Evolutionary conservation across 495 filamentous ascomycete species (phyloP), one percentile per base, ranked within the genome.

Genomic region (Penicillium maclennaniae): DNA sequence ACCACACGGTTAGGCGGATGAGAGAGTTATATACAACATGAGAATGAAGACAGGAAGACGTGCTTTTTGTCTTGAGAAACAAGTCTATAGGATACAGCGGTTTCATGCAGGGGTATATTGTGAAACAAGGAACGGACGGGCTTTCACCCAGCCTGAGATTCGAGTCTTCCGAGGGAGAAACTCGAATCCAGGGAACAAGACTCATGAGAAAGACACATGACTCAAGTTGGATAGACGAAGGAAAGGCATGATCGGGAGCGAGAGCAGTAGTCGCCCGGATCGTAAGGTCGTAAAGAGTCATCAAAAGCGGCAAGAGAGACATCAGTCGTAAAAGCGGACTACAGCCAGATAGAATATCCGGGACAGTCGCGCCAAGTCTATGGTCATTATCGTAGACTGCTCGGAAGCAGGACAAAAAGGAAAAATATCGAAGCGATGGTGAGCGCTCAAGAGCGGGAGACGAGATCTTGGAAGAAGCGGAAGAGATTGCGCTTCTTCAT

Each of bases 391-490:
- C 55, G 51, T 64, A 55, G 52, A 54, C 53, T 53, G 60, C 60
- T 55, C 34, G 43, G 20, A 46, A 50, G 37, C 17, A 60, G 47
- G 37, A 38, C 4, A n/a, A 44, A 40, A 52, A 26, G 39, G 34
- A 41, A 44, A 47, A 17, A 25, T 31, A 25, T 20, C 46, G 39
- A 56, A 53, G 47, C 48, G 44, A 53, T 39, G 15, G 31, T 28
- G 43, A 21, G 14, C 27, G 37, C 40, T 67, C 45, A 72, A 45
- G 69, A 55, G 36, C 71, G 61, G 25, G 61, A 65, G 37, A 77
- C 70, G 3, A 78, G 61, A 45, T 74, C 72, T 43, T 74, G 71
- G 59, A 79, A 71, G 55, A 79, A 77, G 43, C 65, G 63, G 67
- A 79, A 68, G 58, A 79, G 73, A 46, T 64, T 73, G 39, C 72